phyloP scores from a whole-genome alignment of 2,329 filamentous ascomycete genomes.

The Triangularia verruculosa region DNA sequence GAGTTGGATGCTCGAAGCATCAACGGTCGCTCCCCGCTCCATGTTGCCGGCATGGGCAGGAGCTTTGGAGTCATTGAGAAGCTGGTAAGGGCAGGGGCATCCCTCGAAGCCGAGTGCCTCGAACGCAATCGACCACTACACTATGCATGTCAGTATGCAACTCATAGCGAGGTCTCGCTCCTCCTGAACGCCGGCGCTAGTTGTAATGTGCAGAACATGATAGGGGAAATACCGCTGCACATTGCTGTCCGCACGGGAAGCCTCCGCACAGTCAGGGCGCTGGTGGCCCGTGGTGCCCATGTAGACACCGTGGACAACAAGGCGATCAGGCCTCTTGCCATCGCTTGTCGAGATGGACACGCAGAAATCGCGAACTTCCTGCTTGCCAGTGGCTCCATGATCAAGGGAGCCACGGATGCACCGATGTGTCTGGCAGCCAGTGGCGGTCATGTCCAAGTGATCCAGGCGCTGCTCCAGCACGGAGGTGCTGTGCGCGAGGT shows the following conservation, averaged over 20 bases:
- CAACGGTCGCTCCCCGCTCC: slow-evolving; percentile 9
- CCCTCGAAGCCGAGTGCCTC: slow-evolving; percentile 1
- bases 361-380: slow-evolving; percentile 2
- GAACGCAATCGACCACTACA: slow-evolving; percentile 7
- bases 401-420: not conserved
- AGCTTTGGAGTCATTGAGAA: slow-evolving; percentile 14
- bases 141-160: slow-evolving; percentile 7
- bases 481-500: slow-evolving; percentile 4
- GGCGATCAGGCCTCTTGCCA: slow-evolving; percentile 1
- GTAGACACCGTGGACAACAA: not conserved
- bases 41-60: slow-evolving; percentile 5
- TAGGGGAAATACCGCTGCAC: slow-evolving; percentile 8
- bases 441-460: slow-evolving; percentile 7
- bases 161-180: slow-evolving; percentile 8
- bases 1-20: slow-evolving; percentile 11
- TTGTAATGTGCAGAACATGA: not conserved
- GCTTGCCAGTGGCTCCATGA: not conserved
- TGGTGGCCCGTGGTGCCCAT: slow-evolving; percentile 7
- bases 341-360: slow-evolving; percentile 4
- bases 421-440: slow-evolving; percentile 7
- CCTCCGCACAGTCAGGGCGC: not conserved
- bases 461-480: slow-evolving; percentile 3
- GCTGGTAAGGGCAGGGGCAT: slow-evolving; percentile 8
- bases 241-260: not conserved
- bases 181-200: slow-evolving; percentile 8